Base-by-base conservation (phyloP, 257 asterid genomes). In the Plantago ovata region DNA sequence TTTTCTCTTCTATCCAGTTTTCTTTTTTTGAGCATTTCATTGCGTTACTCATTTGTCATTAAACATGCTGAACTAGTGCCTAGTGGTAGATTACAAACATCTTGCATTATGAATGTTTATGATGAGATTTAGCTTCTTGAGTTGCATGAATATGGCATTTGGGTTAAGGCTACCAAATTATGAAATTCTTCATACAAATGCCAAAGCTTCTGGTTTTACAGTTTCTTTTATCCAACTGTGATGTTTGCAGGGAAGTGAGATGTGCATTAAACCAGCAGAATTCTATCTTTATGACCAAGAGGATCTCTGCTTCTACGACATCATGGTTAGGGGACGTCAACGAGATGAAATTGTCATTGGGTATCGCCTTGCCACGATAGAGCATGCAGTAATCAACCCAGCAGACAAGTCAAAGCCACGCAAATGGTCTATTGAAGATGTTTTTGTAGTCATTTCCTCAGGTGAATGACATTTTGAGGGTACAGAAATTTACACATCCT, bases 181-280 rank as follows among this genome's bases (percentile, higher is more conserved):
- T n/a, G n/a, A n/a, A n/a, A n/a, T n/a, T n/a, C n/a, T n/a, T n/a
- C n/a, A n/a, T n/a, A n/a, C n/a, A n/a, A n/a, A n/a, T n/a, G n/a
- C n/a, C n/a, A n/a, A n/a, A n/a, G n/a, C n/a, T n/a, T n/a, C n/a
- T n/a, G n/a, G n/a, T n/a, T 24, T 24, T 24, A 24, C 32, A 24
- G 32, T 24, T 24, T 2, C 5, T 24, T 24, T 2, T 24, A 2
- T 5, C 2, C 32, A 2, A 24, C 32, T 24, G 2, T 24, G 2
- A 24, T 24, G 32, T 24, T 24, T 68, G 63, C 86, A 91, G 98
- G 98, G 98, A 61, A 85, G 82, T 62, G 92, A 91, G 80, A 76
- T 87, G 96, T 91, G 95, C 85, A 91, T 91, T 66, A 91, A 85
- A 79, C 88, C 94, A 9, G 96, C 95, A 54, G 98, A 87, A 65